Evolutionary conservation across 2,329 filamentous ascomycete genomes (phyloP).

Genomic region (Claviceps sp.): DNA sequence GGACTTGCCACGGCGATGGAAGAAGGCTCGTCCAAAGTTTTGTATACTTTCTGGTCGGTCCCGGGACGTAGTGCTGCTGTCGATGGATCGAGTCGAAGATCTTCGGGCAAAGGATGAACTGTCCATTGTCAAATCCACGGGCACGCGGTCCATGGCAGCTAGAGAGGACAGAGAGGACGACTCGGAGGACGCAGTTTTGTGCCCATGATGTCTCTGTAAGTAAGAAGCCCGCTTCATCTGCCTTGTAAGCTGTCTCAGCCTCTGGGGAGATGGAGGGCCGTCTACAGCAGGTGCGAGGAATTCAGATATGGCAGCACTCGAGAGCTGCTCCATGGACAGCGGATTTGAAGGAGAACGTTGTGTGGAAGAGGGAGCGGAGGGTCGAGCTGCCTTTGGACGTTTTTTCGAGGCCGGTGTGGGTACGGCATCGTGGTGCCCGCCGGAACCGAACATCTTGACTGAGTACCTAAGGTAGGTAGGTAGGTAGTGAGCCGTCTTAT

Average conservation of each 20-base stretch:
- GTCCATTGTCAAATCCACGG: constrained; percentile 38
- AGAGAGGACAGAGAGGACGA: constrained; percentile 40
- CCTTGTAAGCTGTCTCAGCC: constrained; percentile 43
- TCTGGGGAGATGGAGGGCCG: constrained; percentile 46
- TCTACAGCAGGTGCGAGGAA: constrained; percentile 46
- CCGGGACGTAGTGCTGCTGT: constrained; percentile 36
- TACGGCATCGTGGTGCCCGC: constrained; percentile 13
- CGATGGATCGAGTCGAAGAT: constrained; percentile 42
- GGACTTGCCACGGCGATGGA: constrained; percentile 36
- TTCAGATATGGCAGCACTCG: constrained; percentile 19
- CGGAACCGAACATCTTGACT: constrained; percentile 8
- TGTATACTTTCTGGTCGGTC: constrained; percentile 47
- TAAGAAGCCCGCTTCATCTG: constrained; percentile 43
- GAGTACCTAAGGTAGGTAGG: too few species aligned
- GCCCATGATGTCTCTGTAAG: constrained; percentile 17
- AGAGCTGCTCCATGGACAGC: constrained; percentile 11
- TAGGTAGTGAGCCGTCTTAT: neutral
- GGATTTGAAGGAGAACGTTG: constrained; percentile 5
- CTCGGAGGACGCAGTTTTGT: constrained; percentile 35
- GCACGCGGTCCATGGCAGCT: constrained; percentile 24
- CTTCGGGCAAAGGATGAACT: constrained; percentile 37
- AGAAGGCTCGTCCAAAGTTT: constrained; percentile 45
- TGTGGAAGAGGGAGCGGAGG: constrained; percentile 4
- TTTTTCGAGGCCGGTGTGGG: constrained; percentile 5
- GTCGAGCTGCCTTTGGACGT: constrained; percentile 4